phyloP scores from a whole-genome alignment of 129 eudicot genomes.

The Ambrosia artemisiifolia region DNA sequence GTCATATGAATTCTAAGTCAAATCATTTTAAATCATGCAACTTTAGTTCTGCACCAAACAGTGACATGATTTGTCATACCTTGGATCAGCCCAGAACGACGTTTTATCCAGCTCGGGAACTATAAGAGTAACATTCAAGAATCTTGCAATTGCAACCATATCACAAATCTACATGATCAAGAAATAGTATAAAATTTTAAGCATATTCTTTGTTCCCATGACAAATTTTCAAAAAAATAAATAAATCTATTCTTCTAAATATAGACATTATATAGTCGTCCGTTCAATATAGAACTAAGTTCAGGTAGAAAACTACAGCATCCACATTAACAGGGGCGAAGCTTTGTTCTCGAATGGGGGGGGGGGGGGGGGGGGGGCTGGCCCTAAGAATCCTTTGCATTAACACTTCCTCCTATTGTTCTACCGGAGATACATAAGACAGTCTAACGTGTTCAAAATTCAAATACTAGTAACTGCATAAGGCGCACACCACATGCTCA shows the following conservation, averaged over 20 bases:
- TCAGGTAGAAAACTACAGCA: no score
- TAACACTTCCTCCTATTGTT: no score
- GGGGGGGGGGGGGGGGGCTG: no score
- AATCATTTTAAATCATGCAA: constrained; percentile 1
- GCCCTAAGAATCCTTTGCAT: no score
- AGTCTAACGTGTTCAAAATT: no score
- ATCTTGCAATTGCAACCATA: constrained; percentile 93
- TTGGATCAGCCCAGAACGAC: constrained; percentile 98
- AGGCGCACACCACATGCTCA: no score
- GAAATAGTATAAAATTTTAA: not conserved
- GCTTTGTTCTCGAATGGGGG: no score
- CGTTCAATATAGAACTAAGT: no score
- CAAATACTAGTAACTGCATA: no score
- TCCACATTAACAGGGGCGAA: no score
- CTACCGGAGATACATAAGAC: no score
- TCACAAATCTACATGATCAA: constrained; percentile 72
- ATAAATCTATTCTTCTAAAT: not conserved
- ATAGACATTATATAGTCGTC: no score
- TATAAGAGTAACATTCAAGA: constrained; percentile 77
- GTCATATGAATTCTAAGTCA: not conserved
- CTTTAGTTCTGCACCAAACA: not conserved
- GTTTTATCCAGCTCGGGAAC: constrained; percentile 95
- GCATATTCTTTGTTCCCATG: not conserved
- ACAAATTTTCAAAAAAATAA: not conserved
- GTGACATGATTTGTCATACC: constrained; percentile 34